phyloP scores from a whole-genome alignment of 768 basidiomycete genomes.

The Suillus clintonianus region DNA sequence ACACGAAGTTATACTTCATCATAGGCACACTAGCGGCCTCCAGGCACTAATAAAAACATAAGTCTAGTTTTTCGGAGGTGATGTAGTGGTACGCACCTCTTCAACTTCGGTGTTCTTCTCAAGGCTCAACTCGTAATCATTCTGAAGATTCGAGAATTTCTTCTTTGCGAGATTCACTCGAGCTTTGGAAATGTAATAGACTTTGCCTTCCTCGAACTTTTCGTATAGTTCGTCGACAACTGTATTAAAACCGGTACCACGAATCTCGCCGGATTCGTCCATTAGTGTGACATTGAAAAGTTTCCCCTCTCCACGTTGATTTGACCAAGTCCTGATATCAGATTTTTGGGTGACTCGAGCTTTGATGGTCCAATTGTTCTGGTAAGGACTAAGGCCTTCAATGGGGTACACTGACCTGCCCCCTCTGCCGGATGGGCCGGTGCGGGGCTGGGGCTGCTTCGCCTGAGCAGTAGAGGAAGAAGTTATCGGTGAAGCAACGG shows the following conservation, averaged over 20 bases:
- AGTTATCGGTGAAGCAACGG: conserved; percentile 28
- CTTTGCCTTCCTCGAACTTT: conserved; percentile 88
- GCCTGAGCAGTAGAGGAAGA: conserved; percentile 19
- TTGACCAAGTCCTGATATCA: conserved; percentile 89
- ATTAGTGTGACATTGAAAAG: conserved; percentile 90
- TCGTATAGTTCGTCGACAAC: conserved; percentile 82
- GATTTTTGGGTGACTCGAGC: conserved; percentile 89
- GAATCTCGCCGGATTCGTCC: conserved; percentile 93
- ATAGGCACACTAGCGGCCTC: conserved; percentile 77
- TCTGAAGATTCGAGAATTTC: conserved; percentile 86
- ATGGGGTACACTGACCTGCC: conserved; percentile 69
- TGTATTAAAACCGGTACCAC: conserved; percentile 88
- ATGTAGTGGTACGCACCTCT: conserved; percentile 53
- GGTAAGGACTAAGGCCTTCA: conserved; percentile 92
- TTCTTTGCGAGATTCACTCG: conserved; percentile 95
- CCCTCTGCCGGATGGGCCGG: conserved; percentile 15
- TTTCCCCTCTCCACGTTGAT: conserved; percentile 89
- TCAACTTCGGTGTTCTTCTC: conserved; percentile 83
- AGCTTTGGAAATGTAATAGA: conserved; percentile 89
- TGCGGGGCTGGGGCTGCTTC: conserved; percentile 9
- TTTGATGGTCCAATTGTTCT: conserved; percentile 99
- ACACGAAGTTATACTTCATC: conserved; percentile 82
- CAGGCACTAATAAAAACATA: conserved; percentile 58
- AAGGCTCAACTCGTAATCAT: conserved; percentile 92
- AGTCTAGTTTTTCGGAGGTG: conserved; percentile 4